Percentiles rank a stretch among this genome's conserved stretches.
These are phyloP conservation scores for Vitis riparia DNA, from an alignment of 164 flowering plant species.

Conservation along the genomic window DNA sequence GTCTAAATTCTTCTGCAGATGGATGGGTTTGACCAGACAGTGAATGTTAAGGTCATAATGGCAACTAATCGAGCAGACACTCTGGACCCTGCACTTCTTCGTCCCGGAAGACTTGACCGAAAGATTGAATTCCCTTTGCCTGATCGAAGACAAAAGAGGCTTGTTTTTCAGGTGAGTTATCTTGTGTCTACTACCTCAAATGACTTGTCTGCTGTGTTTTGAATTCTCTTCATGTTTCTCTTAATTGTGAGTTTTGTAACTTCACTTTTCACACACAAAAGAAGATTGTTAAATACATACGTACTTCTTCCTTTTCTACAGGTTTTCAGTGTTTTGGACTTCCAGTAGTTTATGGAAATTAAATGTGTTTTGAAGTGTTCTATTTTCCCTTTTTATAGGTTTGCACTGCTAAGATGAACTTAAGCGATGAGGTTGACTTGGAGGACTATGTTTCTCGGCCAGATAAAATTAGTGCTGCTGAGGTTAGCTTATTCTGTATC, in stretches of 20 bases:
- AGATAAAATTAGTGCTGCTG: conserved; percentile 98
- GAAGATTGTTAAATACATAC: not conserved
- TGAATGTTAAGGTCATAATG: conserved; percentile 97
- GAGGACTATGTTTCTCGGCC: conserved; percentile 99
- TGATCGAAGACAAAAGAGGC: conserved; percentile 94
- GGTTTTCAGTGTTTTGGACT: not conserved
- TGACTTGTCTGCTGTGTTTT: not conserved
- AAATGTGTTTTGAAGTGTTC: not conserved
- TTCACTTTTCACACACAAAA: no score
- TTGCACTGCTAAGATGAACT: conserved; percentile 95
- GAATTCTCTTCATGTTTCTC: not conserved
- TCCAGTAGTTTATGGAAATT: not conserved
- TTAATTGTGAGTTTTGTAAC: not conserved
- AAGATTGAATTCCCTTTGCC: conserved; percentile 98
- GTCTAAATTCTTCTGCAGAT: conserved; percentile 46
- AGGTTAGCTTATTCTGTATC: conserved; percentile 52
- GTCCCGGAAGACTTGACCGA: conserved; percentile 95
- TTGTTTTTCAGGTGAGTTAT: conserved; percentile 81
- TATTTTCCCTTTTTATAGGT: conserved; percentile 49
- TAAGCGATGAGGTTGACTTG: conserved; percentile 94
- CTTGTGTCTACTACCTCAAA: not conserved
- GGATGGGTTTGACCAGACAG: conserved; percentile 99
- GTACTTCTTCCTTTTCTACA: not conserved
- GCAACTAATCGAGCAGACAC: conserved; percentile 98
- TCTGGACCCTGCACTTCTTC: conserved; percentile 92